Base-by-base conservation (phyloP, 2,329 filamentous ascomycete species). In the Trichoderma gracile region DNA sequence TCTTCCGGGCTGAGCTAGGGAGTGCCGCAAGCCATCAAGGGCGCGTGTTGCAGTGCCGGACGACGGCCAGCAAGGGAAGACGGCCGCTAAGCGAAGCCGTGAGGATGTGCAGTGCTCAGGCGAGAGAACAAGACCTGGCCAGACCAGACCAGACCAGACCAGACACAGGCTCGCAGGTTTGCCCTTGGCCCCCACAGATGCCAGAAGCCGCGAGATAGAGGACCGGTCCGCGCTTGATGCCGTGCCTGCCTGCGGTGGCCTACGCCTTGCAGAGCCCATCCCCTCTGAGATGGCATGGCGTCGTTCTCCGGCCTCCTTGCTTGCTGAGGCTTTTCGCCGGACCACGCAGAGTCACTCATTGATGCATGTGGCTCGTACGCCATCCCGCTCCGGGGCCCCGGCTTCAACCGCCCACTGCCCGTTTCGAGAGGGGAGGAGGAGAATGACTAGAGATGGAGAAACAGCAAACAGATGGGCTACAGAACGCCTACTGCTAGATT, bases 1-100 rank as follows among this genome's bases (percentile, higher is more conserved):
- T 27, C 56, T 61, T 30, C 47, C 46, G 38, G 57, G 57, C 47
- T 52, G 47, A 52, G 30, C 57, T 52, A 53, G 25, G 57, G 38
- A 61, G 57, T 61, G 57, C 57, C 57, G 46, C 57, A 60, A 50
- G 57, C 57, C 57, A 50, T 15, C 57, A 7, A 43, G 57, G 57
- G 46, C 57, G 57, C 57, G 38, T 53, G 47, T 38, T 57, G 57
- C 46, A 61, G 46, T 61, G 57, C 47, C 57, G 57, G 19, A 33
- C 21, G 38, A 47, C 33, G 40, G 21, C 46, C 46, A 33, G 57
- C 33, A 43, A 52, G 47, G 57, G 33, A 23, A 61, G 46, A 42
- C 30, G 33, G 47, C 30, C 38, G 57, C 47, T 61, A 61, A 61
- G 57, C 57, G 57, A 61, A 21, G 57, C 57, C 57, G 53, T 61